These are phyloP conservation scores for Blastocystis sp. DNA, from an alignment of 352 stramenopile genomes.

Conservation along the genomic window DNA sequence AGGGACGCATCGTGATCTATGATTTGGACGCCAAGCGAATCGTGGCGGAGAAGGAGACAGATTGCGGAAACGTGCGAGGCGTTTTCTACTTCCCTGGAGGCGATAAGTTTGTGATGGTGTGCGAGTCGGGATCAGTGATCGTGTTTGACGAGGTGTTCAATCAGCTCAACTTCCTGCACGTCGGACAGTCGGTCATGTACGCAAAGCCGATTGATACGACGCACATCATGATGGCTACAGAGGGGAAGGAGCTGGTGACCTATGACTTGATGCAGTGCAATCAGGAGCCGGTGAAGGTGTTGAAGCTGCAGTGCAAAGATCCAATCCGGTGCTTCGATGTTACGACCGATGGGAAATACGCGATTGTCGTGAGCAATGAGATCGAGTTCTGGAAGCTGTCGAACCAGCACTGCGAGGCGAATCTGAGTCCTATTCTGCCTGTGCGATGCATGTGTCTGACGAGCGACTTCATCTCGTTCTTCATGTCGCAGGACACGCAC, in stretches of 20 bases:
- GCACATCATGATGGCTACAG: conserved; percentile 23
- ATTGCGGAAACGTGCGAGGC: conserved; percentile 29
- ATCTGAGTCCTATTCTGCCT: background rate
- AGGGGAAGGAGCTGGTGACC: background rate
- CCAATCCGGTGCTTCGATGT: conserved; percentile 39
- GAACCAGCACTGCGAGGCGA: background rate
- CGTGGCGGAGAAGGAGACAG: conserved; percentile 33
- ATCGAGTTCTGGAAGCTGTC: conserved; percentile 41
- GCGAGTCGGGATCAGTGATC: conserved; percentile 12
- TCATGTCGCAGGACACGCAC: conserved; percentile 45
- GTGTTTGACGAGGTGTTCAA: conserved; percentile 22
- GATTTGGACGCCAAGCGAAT: conserved; percentile 10
- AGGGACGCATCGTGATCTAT: background rate
- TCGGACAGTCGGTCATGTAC: background rate
- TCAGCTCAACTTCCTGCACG: conserved; percentile 12
- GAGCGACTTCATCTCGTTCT: conserved; percentile 55
- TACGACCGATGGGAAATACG: conserved; percentile 40
- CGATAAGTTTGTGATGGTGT: conserved; percentile 19
- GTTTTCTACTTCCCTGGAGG: background rate
- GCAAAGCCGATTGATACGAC: background rate
- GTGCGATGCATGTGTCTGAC: conserved; percentile 43
- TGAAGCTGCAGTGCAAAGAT: background rate
- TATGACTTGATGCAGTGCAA: background rate
- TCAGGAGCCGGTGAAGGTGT: background rate
- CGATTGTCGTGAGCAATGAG: conserved; percentile 27